Conservation (phyloP, 1,284 basidiomycete genomes). For the Ceratobasidium sp. region DNA sequence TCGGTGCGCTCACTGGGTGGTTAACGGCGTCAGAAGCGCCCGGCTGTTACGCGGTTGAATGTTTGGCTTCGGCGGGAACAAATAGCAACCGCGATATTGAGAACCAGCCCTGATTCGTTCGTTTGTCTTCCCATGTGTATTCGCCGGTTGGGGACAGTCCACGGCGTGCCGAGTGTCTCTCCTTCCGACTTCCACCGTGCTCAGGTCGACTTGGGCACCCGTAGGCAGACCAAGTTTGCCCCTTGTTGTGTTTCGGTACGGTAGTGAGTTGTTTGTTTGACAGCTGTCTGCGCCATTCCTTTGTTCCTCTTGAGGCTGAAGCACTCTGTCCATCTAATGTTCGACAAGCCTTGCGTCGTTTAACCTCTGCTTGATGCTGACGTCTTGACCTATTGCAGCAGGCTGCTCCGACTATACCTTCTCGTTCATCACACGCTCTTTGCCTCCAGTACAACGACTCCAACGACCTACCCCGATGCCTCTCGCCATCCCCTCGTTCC, state of each 20-base stretch:
- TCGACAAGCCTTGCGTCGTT: not conserved
- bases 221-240: not conserved
- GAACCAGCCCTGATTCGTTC: not conserved
- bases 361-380: conserved; percentile 14
- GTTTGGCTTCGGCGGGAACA: not conserved
- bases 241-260: not conserved
- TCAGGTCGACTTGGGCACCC: not conserved
- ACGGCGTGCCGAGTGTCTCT: not conserved
- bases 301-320: not conserved
- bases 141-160: not conserved
- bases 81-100: conserved; percentile 1
- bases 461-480: not conserved
- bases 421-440: not conserved
- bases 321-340: not conserved
- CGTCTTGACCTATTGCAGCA: conserved; percentile 14
- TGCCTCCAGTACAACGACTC: not conserved
- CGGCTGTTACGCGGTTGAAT: not conserved
- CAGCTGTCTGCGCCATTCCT: not conserved
- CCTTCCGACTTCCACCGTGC: not conserved
- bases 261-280: not conserved
- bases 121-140: not conserved
- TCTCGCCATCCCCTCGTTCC: conserved; percentile 1
- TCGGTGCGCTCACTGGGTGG: too few species aligned
- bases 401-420: conserved; percentile 11
- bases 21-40: too few species aligned